Evolutionary conservation across 2,329 filamentous ascomycete genomes (phyloP).

Genomic region (Celoporthe dispersa): DNA sequence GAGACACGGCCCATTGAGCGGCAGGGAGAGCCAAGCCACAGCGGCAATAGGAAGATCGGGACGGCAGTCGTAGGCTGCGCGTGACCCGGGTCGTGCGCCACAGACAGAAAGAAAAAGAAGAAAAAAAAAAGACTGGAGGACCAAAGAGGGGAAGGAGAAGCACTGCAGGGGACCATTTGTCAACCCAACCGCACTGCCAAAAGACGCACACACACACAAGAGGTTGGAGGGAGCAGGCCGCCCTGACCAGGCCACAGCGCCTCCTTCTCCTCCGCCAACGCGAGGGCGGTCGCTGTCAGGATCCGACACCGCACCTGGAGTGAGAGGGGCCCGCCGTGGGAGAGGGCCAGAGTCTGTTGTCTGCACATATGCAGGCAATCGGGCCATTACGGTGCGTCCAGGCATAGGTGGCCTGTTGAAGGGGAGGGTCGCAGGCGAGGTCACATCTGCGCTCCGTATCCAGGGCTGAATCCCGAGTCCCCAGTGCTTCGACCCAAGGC

Average conservation of each 20-base stretch:
- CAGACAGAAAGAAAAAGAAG: not conserved
- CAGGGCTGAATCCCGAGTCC: constrained; percentile 21
- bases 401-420: constrained; percentile 13
- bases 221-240: not conserved
- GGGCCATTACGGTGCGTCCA: constrained; percentile 6
- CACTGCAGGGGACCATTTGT: not conserved
- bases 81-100: constrained; percentile 11
- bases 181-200: not conserved
- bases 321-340: not conserved
- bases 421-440: constrained; percentile 8
- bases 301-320: not conserved
- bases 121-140: not conserved
- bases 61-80: constrained; percentile 18
- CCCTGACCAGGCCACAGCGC: not conserved
- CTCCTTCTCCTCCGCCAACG: not conserved
- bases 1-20: not conserved
- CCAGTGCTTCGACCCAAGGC: constrained; percentile 29
- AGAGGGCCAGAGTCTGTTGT: not conserved
- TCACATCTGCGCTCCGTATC: constrained; percentile 12
- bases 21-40: constrained; percentile 13
- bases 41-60: constrained; percentile 12
- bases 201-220: not conserved
- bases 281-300: not conserved
- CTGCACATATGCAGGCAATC: not conserved
- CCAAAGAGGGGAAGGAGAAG: not conserved